phyloP scores from a whole-genome alignment of 2,329 filamentous ascomycete species.

The Aspergillus carbonarius region DNA sequence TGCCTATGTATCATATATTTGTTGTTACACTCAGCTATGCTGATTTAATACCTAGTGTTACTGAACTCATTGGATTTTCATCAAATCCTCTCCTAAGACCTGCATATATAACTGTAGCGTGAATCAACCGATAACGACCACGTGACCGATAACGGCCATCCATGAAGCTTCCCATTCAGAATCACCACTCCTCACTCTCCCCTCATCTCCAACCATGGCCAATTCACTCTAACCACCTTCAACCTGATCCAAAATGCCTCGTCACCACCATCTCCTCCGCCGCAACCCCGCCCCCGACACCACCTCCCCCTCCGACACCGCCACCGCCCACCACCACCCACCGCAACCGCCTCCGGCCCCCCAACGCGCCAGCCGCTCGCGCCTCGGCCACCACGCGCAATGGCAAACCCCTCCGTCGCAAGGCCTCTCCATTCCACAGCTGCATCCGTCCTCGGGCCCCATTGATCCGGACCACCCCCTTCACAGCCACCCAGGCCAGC shows the following conservation, averaged over 20 bases:
- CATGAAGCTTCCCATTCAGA: background rate
- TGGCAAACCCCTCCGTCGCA: slow-evolving; percentile 35
- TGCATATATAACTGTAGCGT: background rate
- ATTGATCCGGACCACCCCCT: slow-evolving; percentile 23
- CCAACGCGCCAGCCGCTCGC: slow-evolving; percentile 12
- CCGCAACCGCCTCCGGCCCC: slow-evolving; percentile 9
- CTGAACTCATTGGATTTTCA: background rate
- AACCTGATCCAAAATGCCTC: slow-evolving; percentile 19
- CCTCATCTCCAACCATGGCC: background rate
- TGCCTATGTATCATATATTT: background rate
- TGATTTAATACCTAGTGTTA: background rate
- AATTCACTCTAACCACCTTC: background rate
- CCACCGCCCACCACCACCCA: background rate
- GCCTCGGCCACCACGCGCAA: slow-evolving; percentile 22
- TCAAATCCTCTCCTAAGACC: no score
- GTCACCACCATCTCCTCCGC: slow-evolving; percentile 16
- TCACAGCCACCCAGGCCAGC: slow-evolving; percentile 11
- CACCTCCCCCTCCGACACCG: slow-evolving; percentile 1
- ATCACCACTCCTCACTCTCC: background rate
- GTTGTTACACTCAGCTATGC: background rate
- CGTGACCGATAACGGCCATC: slow-evolving; percentile 3
- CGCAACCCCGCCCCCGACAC: slow-evolving; percentile 6
- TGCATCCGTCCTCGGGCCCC: slow-evolving; percentile 28
- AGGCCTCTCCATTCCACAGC: slow-evolving; percentile 29
- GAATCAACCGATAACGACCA: background rate